Conservation (phyloP, 257 asterid genomes). For the Gentiana dahurica region DNA sequence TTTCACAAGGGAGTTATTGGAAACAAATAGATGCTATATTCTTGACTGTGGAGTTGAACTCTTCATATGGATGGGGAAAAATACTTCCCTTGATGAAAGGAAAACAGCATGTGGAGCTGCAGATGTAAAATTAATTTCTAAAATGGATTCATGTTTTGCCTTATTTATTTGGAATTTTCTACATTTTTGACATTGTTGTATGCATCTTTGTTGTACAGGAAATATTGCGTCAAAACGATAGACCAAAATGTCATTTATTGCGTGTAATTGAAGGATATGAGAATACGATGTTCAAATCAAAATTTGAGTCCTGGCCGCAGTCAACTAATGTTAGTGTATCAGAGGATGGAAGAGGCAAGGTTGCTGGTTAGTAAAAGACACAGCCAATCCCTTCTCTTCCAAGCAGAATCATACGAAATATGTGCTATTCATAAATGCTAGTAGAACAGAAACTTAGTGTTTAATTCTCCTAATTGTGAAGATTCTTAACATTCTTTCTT, state of each 20-base stretch:
- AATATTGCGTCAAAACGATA: conserved; percentile 45
- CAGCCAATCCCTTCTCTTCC: conserved; percentile 5
- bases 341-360: conserved; percentile 98
- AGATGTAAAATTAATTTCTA: conserved; percentile 54
- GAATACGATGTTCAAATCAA: conserved; percentile 72
- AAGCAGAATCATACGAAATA: too few relatives aligned
- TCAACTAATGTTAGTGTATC: conserved; percentile 55
- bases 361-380: conserved; percentile 70
- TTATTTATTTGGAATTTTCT: background rate
- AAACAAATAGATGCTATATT: conserved; percentile 77
- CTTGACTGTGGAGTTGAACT: conserved; percentile 81
- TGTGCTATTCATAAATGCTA: too few relatives aligned
- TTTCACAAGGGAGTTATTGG: conserved; percentile 74
- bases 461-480: conserved; percentile 1
- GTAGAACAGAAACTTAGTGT: too few relatives aligned
- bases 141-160: conserved; percentile 6
- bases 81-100: conserved; percentile 77
- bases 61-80: conserved; percentile 97
- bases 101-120: conserved; percentile 79
- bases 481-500: conserved; percentile 9
- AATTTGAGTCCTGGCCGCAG: conserved; percentile 87
- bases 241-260: conserved; percentile 50
- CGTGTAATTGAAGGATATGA: conserved; percentile 97
- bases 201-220: conserved; percentile 35
- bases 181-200: conserved; percentile 9